A percentile compares a stretch with the other conserved stretches of the same genome.
These are phyloP conservation scores for Artemisia princeps DNA, from an alignment of 140 eudicot species.

Conservation along the genomic window DNA sequence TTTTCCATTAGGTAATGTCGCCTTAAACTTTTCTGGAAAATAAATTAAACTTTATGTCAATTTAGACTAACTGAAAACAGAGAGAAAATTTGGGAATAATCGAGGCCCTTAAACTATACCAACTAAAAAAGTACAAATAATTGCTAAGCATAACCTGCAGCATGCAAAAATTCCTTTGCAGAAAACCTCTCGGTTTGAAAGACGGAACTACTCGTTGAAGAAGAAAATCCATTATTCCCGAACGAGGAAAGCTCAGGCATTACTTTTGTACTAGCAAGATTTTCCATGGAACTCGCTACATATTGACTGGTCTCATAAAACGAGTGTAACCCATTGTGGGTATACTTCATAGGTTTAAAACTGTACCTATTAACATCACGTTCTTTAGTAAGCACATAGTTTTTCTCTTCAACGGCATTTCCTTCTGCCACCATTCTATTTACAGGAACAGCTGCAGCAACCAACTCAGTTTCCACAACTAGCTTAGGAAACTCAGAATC, in stretches of 20 bases:
- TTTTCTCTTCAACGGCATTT: constrained; percentile 28
- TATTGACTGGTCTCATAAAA: constrained; percentile 43
- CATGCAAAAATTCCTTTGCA: constrained; percentile 31
- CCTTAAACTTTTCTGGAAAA: constrained; percentile 39
- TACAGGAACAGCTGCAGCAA: constrained; percentile 34
- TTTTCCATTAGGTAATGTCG: constrained; percentile 32
- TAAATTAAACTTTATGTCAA: constrained; percentile 18
- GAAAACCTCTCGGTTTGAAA: constrained; percentile 35
- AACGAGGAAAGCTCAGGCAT: constrained; percentile 37
- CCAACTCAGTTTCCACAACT: constrained; percentile 25
- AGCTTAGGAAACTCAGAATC: constrained; percentile 24
- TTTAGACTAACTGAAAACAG: not conserved
- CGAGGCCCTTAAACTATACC: not conserved
- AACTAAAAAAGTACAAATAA: constrained; percentile 7
- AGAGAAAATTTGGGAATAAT: constrained; percentile 6
- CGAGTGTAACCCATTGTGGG: constrained; percentile 48
- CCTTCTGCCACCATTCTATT: constrained; percentile 25
- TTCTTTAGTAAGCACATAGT: constrained; percentile 28
- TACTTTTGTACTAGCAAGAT: constrained; percentile 31
- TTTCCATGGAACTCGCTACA: constrained; percentile 33
- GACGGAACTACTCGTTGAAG: constrained; percentile 25
- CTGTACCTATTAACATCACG: constrained; percentile 24
- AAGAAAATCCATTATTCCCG: constrained; percentile 29
- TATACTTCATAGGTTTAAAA: constrained; percentile 26
- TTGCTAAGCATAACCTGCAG: constrained; percentile 48